A percentile compares a stretch with the other conserved stretches of the same genome.
These are phyloP conservation scores for Astrothelium macrocarpum DNA, from an alignment of 495 filamentous ascomycete species.

Conservation along the genomic window DNA sequence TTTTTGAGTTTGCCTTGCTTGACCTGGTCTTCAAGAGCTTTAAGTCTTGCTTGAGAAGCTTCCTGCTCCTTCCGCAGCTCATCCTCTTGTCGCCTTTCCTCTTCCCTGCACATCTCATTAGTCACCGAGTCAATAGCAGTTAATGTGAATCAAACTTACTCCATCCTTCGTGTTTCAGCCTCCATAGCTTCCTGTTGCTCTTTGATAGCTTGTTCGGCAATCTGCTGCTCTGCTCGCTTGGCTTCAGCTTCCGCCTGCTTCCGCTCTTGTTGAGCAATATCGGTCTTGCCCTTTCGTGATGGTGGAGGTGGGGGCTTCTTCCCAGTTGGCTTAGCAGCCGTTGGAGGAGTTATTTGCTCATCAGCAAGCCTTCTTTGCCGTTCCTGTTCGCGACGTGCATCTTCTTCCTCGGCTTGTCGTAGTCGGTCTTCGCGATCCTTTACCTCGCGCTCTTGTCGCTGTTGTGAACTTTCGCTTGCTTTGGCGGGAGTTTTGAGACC, in stretches of 20 bases:
- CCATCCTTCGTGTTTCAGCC: constrained; percentile 60
- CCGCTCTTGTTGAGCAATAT: constrained; percentile 42
- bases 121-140: not conserved
- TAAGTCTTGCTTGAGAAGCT: constrained; percentile 70
- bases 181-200: constrained; percentile 74
- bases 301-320: constrained; percentile 86
- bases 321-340: constrained; percentile 41
- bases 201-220: constrained; percentile 45
- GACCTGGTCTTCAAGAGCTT: constrained; percentile 87
- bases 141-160: too few relatives aligned
- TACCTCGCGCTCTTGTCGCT: constrained; percentile 79
- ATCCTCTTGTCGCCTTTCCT: constrained; percentile 64
- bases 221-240: constrained; percentile 34
- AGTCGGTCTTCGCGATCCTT: constrained; percentile 79
- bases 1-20: constrained; percentile 93
- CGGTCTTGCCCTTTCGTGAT: constrained; percentile 60
- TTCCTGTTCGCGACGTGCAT: constrained; percentile 80
- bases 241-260: constrained; percentile 38
- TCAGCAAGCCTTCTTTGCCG: constrained; percentile 76
- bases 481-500: constrained; percentile 70
- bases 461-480: constrained; percentile 63
- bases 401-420: constrained; percentile 86
- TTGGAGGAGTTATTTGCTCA: constrained; percentile 59
- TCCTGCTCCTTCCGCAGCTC: constrained; percentile 72
- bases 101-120: constrained; percentile 48